Evolutionary conservation across 257 asterid genomes (phyloP).

Genomic region (Petunia axillaris): DNA sequence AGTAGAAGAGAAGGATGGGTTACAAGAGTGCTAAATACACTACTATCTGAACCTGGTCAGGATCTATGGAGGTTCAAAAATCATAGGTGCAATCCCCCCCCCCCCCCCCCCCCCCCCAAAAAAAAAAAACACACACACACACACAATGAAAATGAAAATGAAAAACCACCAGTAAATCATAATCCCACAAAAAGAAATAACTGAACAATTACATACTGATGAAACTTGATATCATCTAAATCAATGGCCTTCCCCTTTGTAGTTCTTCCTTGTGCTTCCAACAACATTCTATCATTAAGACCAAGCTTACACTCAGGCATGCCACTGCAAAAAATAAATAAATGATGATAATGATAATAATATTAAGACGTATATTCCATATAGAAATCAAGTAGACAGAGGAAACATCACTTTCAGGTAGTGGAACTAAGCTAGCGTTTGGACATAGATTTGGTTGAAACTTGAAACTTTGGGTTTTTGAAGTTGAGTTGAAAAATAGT

Average conservation of each 20-base stretch:
- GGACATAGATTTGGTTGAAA: too few species aligned
- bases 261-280: constrained; percentile 95
- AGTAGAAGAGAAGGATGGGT: constrained; percentile 25
- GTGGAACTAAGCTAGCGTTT: not conserved
- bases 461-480: too few species aligned
- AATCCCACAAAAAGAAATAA: constrained; percentile 26
- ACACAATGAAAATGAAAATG: too few species aligned
- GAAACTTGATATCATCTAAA: constrained; percentile 97
- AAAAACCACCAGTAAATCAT: not conserved
- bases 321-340: constrained; percentile 66
- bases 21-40: constrained; percentile 15
- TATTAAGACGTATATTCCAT: not conserved
- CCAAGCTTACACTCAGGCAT: constrained; percentile 99
- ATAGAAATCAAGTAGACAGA: not conserved
- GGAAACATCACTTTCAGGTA: not conserved
- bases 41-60: not conserved
- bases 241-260: constrained; percentile 98
- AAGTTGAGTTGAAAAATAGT: too few species aligned
- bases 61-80: not conserved
- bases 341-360: too few species aligned
- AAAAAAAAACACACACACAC: not conserved
- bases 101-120: too few species aligned
- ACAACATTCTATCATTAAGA: constrained; percentile 91
- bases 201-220: constrained; percentile 67
- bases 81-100: not conserved